Evolutionary conservation across 2,329 filamentous ascomycete species (phyloP).

Genomic region (Cercospora sesami): DNA sequence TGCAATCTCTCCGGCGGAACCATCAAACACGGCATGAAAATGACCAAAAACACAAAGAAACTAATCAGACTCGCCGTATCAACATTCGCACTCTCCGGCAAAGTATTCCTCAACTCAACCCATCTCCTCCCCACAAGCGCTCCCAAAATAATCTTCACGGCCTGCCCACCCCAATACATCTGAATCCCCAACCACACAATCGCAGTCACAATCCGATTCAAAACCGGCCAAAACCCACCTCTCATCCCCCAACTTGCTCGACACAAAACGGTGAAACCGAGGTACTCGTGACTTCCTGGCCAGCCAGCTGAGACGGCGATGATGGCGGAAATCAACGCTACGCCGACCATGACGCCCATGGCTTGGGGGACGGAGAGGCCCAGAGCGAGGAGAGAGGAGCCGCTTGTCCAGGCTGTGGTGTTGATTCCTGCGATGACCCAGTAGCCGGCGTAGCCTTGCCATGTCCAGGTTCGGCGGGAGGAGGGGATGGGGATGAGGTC

Average conservation of each 20-base stretch:
- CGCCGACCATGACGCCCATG: slow-evolving; percentile 39
- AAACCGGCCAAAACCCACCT: slow-evolving; percentile 30
- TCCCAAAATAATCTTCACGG: slow-evolving; percentile 25
- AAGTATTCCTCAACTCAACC: slow-evolving; percentile 17
- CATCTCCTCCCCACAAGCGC: slow-evolving; percentile 18
- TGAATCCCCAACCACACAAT: slow-evolving; percentile 32
- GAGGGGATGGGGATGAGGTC: slow-evolving; percentile 22
- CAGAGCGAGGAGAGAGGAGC: slow-evolving; percentile 18
- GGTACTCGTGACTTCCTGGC: slow-evolving; percentile 39
- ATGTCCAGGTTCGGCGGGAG: slow-evolving; percentile 22
- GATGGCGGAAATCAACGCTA: slow-evolving; percentile 38
- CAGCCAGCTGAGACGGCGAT: slow-evolving; percentile 41
- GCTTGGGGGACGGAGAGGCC: slow-evolving; percentile 24
- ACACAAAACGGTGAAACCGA: slow-evolving; percentile 40
- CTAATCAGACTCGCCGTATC: slow-evolving; percentile 25
- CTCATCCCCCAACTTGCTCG: slow-evolving; percentile 28
- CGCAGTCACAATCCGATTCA: slow-evolving; percentile 30
- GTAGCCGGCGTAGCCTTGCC: slow-evolving; percentile 25
- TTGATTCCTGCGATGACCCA: slow-evolving; percentile 26
- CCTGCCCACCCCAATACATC: slow-evolving; percentile 26
- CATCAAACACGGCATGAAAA: slow-evolving; percentile 21
- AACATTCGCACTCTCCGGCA: slow-evolving; percentile 22
- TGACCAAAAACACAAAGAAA: slow-evolving; percentile 19
- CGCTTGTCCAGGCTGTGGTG: slow-evolving; percentile 22
- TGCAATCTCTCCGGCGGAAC: slow-evolving; percentile 22